phyloP scores from a whole-genome alignment of 257 asterid species.

The Catharanthus roseus region DNA sequence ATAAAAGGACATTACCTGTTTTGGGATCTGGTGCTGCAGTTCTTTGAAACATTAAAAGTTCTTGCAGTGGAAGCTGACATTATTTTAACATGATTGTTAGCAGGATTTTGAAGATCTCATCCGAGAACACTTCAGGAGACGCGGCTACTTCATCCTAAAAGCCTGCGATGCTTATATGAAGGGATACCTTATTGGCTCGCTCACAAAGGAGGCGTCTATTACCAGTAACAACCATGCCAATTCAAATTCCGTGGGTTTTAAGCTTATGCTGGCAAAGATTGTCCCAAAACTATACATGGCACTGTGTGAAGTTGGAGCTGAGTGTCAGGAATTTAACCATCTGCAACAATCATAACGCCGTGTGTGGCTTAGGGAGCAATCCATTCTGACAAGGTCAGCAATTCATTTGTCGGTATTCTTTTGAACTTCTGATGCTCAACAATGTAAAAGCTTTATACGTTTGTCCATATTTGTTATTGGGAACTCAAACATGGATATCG shows the following conservation, averaged over 20 bases:
- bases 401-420: slow-evolving; percentile 7
- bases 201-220: slow-evolving; percentile 54
- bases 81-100: slow-evolving; percentile 8
- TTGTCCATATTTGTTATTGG: slow-evolving; percentile 1
- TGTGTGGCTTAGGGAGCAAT: slow-evolving; percentile 19
- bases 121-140: slow-evolving; percentile 68
- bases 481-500: slow-evolving; percentile 3
- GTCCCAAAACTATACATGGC: slow-evolving; percentile 64
- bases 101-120: slow-evolving; percentile 89
- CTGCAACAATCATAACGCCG: slow-evolving; percentile 34
- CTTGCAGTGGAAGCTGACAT: neutral
- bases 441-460: slow-evolving; percentile 10
- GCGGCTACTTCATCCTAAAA: slow-evolving; percentile 79
- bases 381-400: slow-evolving; percentile 23
- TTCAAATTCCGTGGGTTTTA: slow-evolving; percentile 89
- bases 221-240: slow-evolving; percentile 28
- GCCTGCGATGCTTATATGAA: slow-evolving; percentile 95
- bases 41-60: neutral
- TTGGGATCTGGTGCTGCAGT: neutral
- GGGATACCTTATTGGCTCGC: slow-evolving; percentile 86
- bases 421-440: neutral
- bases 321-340: slow-evolving; percentile 64
- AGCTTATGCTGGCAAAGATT: slow-evolving; percentile 83
- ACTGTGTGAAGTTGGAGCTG: slow-evolving; percentile 62
- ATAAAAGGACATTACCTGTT: neutral